phyloP scores from a whole-genome alignment of 768 basidiomycete species.

The Hypholoma fasciculare region DNA sequence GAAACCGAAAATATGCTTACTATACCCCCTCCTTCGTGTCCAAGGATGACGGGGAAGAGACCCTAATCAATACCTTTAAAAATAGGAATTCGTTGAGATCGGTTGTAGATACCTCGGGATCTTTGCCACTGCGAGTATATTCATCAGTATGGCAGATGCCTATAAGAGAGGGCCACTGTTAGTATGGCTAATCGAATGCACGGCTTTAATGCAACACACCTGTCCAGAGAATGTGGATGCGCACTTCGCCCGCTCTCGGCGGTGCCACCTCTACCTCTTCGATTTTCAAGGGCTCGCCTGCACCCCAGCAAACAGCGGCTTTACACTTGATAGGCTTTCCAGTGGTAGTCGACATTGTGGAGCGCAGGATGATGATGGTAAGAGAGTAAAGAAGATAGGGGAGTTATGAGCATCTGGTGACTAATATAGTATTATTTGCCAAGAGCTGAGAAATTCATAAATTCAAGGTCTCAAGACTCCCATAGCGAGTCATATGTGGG shows the following conservation, averaged over 20 bases:
- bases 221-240: slow-evolving; percentile 90
- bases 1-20: slow-evolving; percentile 42
- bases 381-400: slow-evolving; percentile 17
- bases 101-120: slow-evolving; percentile 71
- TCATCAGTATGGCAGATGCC: slow-evolving; percentile 98
- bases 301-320: slow-evolving; percentile 95
- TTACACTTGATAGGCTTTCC: slow-evolving; percentile 86
- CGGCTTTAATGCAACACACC: slow-evolving; percentile 43
- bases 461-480: not conserved
- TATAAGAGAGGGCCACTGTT: slow-evolving; percentile 19
- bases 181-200: too few relatives aligned
- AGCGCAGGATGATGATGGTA: slow-evolving; percentile 21
- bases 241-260: slow-evolving; percentile 86
- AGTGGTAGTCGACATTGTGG: slow-evolving; percentile 66
- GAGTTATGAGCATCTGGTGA: not conserved
- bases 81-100: not conserved
- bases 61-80: slow-evolving; percentile 46
- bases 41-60: slow-evolving; percentile 89
- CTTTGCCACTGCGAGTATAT: slow-evolving; percentile 94
- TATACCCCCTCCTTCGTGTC: slow-evolving; percentile 92
- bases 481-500: not conserved
- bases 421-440: slow-evolving; percentile 12
- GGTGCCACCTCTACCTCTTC: slow-evolving; percentile 95
- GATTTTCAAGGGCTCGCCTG: slow-evolving; percentile 80
- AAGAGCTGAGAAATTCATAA: slow-evolving; percentile 16